Evolutionary conservation across 2,329 filamentous ascomycete genomes (phyloP).

Genomic region (Davidsoniella eucalypti): DNA sequence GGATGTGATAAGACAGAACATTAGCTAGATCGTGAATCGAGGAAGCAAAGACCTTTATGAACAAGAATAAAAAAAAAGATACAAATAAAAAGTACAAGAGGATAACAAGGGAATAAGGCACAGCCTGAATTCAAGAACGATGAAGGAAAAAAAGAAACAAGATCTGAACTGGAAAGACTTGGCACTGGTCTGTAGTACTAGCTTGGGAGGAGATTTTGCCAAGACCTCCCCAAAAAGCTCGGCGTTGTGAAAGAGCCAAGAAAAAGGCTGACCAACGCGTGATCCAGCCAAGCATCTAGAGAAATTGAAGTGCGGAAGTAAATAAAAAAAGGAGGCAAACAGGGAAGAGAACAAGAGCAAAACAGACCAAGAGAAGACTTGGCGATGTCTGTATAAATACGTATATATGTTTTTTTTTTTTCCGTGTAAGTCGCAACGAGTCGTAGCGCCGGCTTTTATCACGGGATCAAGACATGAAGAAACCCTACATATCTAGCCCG

Average conservation of each 20-base stretch:
- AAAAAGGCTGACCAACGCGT: conserved; percentile 9
- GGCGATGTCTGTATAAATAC: not conserved
- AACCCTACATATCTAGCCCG: no score
- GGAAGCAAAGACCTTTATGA: not conserved
- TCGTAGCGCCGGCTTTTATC: not conserved
- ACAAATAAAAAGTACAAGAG: not conserved
- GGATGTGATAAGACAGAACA: not conserved
- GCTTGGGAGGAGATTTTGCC: conserved; percentile 10
- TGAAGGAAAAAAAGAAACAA: conserved; percentile 1
- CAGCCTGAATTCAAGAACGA: not conserved
- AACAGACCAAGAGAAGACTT: not conserved
- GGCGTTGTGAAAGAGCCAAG: conserved; percentile 11
- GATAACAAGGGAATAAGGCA: not conserved
- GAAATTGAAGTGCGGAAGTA: not conserved
- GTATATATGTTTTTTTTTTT: not conserved
- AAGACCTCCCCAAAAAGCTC: conserved; percentile 10
- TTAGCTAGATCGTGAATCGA: not conserved
- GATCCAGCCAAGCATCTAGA: conserved; percentile 8
- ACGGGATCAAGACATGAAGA: no score
- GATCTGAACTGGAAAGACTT: conserved; percentile 4
- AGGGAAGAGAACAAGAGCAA: not conserved
- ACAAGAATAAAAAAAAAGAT: not conserved
- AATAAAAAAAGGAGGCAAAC: not conserved
- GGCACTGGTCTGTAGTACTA: conserved; percentile 7
- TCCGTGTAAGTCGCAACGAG: not conserved